Conservation (phyloP, 106 monocot genomes). For the Dendrobium huoshanense region DNA sequence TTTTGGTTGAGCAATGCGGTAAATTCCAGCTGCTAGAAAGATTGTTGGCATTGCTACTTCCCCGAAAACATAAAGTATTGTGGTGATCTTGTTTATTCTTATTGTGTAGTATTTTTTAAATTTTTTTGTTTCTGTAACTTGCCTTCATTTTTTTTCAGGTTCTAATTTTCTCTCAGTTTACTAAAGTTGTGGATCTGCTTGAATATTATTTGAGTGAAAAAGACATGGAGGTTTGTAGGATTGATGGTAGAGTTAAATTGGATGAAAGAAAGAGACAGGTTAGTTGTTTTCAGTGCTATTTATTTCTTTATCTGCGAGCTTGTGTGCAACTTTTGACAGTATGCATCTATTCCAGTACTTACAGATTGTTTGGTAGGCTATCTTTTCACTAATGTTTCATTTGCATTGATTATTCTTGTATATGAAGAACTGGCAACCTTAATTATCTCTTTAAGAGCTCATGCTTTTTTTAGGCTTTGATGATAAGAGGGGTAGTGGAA, state of each 20-base stretch:
- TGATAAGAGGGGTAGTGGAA: neutral
- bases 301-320: neutral
- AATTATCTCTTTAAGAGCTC: neutral
- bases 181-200: constrained; percentile 75
- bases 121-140: neutral
- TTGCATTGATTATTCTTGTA: neutral
- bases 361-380: neutral
- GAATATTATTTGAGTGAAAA: constrained; percentile 77
- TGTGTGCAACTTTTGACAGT: neutral
- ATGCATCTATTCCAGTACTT: neutral
- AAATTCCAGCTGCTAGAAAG: constrained; percentile 80
- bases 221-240: constrained; percentile 60
- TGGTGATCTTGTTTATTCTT: constrained; percentile 5
- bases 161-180: constrained; percentile 91
- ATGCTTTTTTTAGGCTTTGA: neutral
- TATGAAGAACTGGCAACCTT: neutral
- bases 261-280: constrained; percentile 81
- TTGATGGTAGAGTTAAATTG: constrained; percentile 76
- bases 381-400: neutral
- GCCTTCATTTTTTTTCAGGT: constrained; percentile 39
- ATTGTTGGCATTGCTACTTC: constrained; percentile 54
- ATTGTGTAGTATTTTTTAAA: neutral
- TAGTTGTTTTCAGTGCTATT: neutral
- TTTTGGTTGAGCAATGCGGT: constrained; percentile 75
- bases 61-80: constrained; percentile 76